phyloP scores from a whole-genome alignment of 208 protist genomes.

The Trypanosoma brucei region DNA sequence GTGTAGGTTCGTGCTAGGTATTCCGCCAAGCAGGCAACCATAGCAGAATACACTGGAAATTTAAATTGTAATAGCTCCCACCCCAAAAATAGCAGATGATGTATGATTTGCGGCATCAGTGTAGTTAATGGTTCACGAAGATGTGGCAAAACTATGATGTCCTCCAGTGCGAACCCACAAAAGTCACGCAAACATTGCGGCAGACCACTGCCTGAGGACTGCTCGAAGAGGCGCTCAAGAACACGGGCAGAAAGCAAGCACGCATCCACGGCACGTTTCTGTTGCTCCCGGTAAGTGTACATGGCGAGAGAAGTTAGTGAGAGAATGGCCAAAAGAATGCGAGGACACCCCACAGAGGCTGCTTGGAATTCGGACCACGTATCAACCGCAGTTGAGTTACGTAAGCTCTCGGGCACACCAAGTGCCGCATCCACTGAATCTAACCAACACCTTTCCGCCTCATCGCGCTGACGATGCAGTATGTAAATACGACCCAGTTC shows the following conservation, averaged over 20 bases:
- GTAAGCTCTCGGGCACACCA: slow-evolving; percentile 41
- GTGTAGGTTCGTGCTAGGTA: slow-evolving; percentile 52
- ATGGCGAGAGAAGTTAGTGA: slow-evolving; percentile 62
- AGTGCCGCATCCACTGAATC: slow-evolving; percentile 70
- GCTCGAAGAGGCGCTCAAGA: slow-evolving; percentile 36
- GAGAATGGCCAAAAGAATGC: slow-evolving; percentile 33
- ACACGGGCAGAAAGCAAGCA: slow-evolving; percentile 46
- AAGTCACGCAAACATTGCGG: slow-evolving; percentile 37
- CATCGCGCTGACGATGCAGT: slow-evolving; percentile 27
- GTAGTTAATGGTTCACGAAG: slow-evolving; percentile 25
- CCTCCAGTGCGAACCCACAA: slow-evolving; percentile 26
- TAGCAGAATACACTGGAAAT: slow-evolving; percentile 43
- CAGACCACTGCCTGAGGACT: slow-evolving; percentile 23
- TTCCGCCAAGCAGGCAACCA: slow-evolving; percentile 59
- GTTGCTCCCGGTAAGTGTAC: slow-evolving; percentile 51
- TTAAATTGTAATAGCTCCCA: slow-evolving; percentile 41
- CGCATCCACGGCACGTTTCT: slow-evolving; percentile 41
- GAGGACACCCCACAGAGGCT: slow-evolving; percentile 25
- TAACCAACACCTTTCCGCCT: slow-evolving; percentile 59
- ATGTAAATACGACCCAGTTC: slow-evolving; percentile 59
- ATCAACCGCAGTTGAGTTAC: slow-evolving; percentile 12
- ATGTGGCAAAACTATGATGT: slow-evolving; percentile 26
- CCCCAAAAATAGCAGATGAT: slow-evolving; percentile 46
- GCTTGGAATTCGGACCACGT: slow-evolving; percentile 11
- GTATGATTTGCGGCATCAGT: slow-evolving; percentile 35